These are phyloP conservation scores for Colletotrichum lindemuthianum DNA, from an alignment of 2,329 filamentous ascomycete species.

Conservation along the genomic window DNA sequence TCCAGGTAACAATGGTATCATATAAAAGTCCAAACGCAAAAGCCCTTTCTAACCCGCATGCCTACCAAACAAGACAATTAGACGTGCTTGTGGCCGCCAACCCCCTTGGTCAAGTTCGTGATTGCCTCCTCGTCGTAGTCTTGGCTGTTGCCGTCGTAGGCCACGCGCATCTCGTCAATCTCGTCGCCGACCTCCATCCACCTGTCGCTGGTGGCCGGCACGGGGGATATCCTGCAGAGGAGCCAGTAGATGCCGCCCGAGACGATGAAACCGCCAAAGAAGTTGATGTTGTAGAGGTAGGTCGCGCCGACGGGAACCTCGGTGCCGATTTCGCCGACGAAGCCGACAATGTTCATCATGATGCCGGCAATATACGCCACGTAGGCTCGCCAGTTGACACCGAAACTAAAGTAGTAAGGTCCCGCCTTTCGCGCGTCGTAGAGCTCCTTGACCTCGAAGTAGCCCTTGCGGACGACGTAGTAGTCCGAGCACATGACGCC, in stretches of 20 bases:
- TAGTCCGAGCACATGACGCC: slow-evolving; percentile 93
- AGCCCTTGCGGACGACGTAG: slow-evolving; percentile 85
- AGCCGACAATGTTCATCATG: slow-evolving; percentile 90
- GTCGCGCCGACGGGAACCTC: slow-evolving; percentile 79
- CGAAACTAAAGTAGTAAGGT: slow-evolving; percentile 79
- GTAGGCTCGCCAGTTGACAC: slow-evolving; percentile 87
- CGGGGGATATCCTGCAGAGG: slow-evolving; percentile 74
- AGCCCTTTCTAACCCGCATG: background rate
- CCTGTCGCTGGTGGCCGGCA: slow-evolving; percentile 76
- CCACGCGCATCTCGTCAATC: slow-evolving; percentile 62
- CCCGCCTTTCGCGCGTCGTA: slow-evolving; percentile 76
- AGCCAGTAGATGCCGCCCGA: slow-evolving; percentile 73
- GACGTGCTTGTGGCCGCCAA: slow-evolving; percentile 11
- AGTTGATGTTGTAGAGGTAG: slow-evolving; percentile 92
- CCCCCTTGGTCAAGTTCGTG: slow-evolving; percentile 8
- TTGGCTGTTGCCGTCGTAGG: slow-evolving; percentile 53
- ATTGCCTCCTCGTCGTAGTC: slow-evolving; percentile 50
- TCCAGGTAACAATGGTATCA: slow-evolving; percentile 26
- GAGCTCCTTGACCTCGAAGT: slow-evolving; percentile 79
- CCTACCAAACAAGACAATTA: background rate
- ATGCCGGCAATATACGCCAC: slow-evolving; percentile 85
- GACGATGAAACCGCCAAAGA: slow-evolving; percentile 85
- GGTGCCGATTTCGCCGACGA: slow-evolving; percentile 80
- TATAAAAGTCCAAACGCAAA: slow-evolving; percentile 9
- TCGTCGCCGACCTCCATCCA: slow-evolving; percentile 83